Base-by-base conservation (phyloP, 2,329 filamentous ascomycete genomes). In the Massarina eburnea region DNA sequence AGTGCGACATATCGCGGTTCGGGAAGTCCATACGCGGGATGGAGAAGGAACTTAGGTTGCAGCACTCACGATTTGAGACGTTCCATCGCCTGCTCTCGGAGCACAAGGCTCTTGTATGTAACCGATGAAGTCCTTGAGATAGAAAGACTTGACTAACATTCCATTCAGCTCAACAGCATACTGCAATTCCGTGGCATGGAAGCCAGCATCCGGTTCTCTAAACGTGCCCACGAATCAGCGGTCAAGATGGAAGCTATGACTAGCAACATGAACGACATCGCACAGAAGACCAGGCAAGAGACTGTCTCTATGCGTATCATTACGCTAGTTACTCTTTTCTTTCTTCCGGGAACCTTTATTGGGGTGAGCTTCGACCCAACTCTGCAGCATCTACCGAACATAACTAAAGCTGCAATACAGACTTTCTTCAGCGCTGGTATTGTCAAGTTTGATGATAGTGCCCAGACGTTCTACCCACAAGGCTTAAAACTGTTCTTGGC, bases 371-470 rank as follows among this genome's bases (percentile, higher is more conserved):
- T 7, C n/a, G n/a, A 18, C 35, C 9, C 42, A 9, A 12, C 7
- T 20, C 29, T 17, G 30, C 19, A 15, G 17, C 12, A 10, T 18
- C 4, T 18, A 8, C 36, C 32, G 10, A 15, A 15, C 35, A n/a
- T 42, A 39, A 46, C 39, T 14, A 3, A 1, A 12, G n/a, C n/a
- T n/a, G n/a, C n/a, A n/a, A n/a, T 19, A 26, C 36, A 73, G 71
- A 74, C 71, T 4, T 61, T 74, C 33, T 71, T 74, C 69, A 71
- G 68, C 46, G 73, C 71, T 0, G 65, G 71, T 18, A 72, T 73
- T 7, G 45, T 73, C 10, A 47, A 44, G 3, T 62, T 53, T 33
- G 26, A 58, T 8, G 57, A 58, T 35, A 46, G 54, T 5, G 30
- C 48, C 18, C 34, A 44, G n/a, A 12, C 46, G 15, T 51, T 46